A percentile compares a stretch with the other conserved stretches of the same genome.
These are phyloP conservation scores for Moniliella sp. DNA, from an alignment of 1,284 basidiomycete genomes.

Conservation along the genomic window DNA sequence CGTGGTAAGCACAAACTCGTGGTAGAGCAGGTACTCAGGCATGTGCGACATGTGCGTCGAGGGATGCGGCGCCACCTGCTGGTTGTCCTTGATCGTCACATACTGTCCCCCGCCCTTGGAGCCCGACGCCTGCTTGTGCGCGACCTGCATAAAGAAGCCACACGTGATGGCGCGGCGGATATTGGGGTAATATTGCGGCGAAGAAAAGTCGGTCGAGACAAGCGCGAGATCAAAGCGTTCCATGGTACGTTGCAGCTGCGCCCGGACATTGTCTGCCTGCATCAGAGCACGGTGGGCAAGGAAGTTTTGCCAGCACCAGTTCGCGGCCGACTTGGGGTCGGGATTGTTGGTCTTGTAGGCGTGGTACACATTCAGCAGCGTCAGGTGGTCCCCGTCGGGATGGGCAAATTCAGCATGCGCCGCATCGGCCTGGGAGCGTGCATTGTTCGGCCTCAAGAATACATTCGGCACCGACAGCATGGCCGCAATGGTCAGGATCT, in stretches of 20 bases:
- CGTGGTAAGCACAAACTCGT: conserved; percentile 83
- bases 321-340: conserved; percentile 14
- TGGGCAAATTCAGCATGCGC: conserved; percentile 73
- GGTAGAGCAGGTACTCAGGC: conserved; percentile 91
- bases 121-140: conserved; percentile 60
- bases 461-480: conserved; percentile 86
- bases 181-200: conserved; percentile 55
- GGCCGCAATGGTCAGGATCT: conserved; percentile 77
- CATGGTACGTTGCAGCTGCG: conserved; percentile 75
- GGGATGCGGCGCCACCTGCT: conserved; percentile 78
- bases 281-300: conserved; percentile 60
- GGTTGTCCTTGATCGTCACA: conserved; percentile 78
- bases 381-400: conserved; percentile 86
- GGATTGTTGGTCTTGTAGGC: conserved; percentile 56
- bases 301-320: conserved; percentile 86
- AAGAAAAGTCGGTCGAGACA: conserved; percentile 51
- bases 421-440: conserved; percentile 70
- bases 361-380: conserved; percentile 84
- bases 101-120: conserved; percentile 19
- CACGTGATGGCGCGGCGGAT: conserved; percentile 67
- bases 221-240: conserved; percentile 54
- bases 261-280: conserved; percentile 86
- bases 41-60: conserved; percentile 75
- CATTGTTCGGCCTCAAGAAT: conserved; percentile 56
- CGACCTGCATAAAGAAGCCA: conserved; percentile 97